Percentiles rank a stretch among this genome's conserved stretches.
Evolutionary conservation across 495 filamentous ascomycete species (phyloP).

Genomic region (Daldinia grandis): DNA sequence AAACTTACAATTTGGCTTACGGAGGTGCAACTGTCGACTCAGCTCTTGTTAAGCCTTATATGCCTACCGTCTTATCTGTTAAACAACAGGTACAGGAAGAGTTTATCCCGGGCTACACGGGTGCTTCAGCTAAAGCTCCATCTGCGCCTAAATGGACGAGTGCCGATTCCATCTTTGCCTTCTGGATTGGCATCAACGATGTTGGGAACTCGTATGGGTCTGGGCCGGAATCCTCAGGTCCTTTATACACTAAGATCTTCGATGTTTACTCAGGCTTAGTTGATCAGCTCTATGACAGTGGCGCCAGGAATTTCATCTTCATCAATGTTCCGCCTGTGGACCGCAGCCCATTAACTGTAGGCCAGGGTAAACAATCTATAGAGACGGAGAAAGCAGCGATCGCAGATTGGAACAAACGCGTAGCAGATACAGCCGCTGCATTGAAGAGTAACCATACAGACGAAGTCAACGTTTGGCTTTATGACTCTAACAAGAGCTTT

Average conservation of each 20-base stretch:
- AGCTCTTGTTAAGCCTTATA: constrained; percentile 61
- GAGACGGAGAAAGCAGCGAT: constrained; percentile 49
- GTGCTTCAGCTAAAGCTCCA: constrained; percentile 43
- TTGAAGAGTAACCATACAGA: constrained; percentile 50
- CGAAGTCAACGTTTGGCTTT: constrained; percentile 54
- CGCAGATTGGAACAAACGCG: constrained; percentile 50
- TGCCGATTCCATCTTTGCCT: constrained; percentile 67
- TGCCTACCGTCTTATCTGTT: constrained; percentile 63
- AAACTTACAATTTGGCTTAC: constrained; percentile 75
- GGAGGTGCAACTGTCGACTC: constrained; percentile 75
- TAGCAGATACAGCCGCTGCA: constrained; percentile 44
- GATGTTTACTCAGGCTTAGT: constrained; percentile 63
- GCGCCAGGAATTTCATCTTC: constrained; percentile 79
- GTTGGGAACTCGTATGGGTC: constrained; percentile 70
- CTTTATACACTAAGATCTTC: constrained; percentile 64
- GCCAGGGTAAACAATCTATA: constrained; percentile 38
- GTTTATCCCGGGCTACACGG: constrained; percentile 58
- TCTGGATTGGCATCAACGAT: constrained; percentile 86
- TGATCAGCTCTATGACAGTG: constrained; percentile 66
- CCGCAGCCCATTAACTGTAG: constrained; percentile 64
- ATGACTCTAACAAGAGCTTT: constrained; percentile 60
- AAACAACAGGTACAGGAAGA: constrained; percentile 64
- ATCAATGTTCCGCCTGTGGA: constrained; percentile 78
- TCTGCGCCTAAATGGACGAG: constrained; percentile 66
- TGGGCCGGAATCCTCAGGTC: constrained; percentile 44